Evolutionary conservation across 495 filamentous ascomycete genomes (phyloP).

Genomic region (Penicillium nucicola): DNA sequence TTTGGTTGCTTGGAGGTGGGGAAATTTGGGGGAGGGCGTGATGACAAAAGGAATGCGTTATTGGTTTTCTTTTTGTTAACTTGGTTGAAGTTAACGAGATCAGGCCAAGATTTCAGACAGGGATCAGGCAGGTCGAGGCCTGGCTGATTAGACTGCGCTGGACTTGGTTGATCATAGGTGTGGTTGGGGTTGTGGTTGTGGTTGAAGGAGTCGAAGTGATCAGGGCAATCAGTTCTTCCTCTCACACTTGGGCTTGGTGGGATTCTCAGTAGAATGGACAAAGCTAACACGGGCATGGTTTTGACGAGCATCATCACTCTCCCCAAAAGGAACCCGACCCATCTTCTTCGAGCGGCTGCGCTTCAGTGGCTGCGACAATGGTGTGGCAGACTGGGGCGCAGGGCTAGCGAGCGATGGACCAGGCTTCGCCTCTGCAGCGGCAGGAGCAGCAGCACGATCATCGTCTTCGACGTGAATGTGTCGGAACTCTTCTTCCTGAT

Average conservation of each 20-base stretch:
- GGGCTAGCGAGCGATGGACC: constrained; percentile 35
- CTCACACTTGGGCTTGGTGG: constrained; percentile 23
- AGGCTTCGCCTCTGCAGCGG: constrained; percentile 33
- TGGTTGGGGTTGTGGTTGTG: too few relatives aligned
- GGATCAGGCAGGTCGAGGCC: too few relatives aligned
- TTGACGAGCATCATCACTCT: constrained; percentile 14
- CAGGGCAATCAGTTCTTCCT: constrained; percentile 8
- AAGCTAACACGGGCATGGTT: constrained; percentile 49
- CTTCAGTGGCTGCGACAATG: constrained; percentile 45
- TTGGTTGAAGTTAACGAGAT: too few relatives aligned
- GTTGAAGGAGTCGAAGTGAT: background rate
- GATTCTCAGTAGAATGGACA: constrained; percentile 35
- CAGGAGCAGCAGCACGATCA: constrained; percentile 34
- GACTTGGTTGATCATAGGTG: too few relatives aligned
- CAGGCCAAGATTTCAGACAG: too few relatives aligned
- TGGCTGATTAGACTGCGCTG: too few relatives aligned
- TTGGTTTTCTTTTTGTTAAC: background rate
- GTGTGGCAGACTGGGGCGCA: constrained; percentile 23
- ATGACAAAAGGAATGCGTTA: background rate
- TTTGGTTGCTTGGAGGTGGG: too few relatives aligned
- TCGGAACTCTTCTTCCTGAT: constrained; percentile 45
- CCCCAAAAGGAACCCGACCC: constrained; percentile 42
- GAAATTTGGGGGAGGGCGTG: background rate
- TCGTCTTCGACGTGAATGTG: constrained; percentile 55
- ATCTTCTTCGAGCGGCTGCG: constrained; percentile 42